Conservation (phyloP, 2,329 filamentous ascomycete species). For the Pseudocercospora cruenta region DNA sequence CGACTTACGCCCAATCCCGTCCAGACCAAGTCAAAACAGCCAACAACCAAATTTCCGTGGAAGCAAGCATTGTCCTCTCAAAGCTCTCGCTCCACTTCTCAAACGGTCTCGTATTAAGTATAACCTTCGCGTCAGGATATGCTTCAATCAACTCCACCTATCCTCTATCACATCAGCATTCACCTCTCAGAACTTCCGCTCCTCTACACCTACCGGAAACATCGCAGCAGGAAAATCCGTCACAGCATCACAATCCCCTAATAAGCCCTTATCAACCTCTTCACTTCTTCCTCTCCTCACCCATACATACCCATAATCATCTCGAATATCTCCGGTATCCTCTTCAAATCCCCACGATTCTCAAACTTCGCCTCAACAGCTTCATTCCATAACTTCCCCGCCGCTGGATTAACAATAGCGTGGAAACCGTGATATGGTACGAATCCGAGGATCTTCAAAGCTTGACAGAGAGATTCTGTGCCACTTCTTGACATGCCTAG, state of each 20-base stretch:
- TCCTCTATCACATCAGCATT: no score
- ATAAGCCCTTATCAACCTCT: no score
- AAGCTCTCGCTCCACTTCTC: background rate
- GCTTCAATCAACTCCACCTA: background rate
- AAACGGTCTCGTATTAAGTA: background rate
- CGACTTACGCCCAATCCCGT: background rate
- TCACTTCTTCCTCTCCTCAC: no score
- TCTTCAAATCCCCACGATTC: background rate
- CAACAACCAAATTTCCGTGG: background rate
- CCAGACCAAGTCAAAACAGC: background rate
- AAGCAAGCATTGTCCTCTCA: background rate
- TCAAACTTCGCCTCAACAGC: background rate
- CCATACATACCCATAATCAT: background rate
- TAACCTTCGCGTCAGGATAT: background rate
- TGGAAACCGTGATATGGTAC: background rate
- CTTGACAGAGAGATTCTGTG: background rate
- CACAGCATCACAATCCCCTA: constrained; percentile 1
- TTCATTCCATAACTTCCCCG: background rate
- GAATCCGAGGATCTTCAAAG: background rate
- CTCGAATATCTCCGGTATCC: background rate
- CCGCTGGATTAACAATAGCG: background rate
- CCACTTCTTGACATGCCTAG: background rate
- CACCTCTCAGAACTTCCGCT: no score
- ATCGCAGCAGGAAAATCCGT: background rate
- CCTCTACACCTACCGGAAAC: background rate